phyloP scores from a whole-genome alignment of 2,329 filamentous ascomycete genomes.

The Beauveria varroae region DNA sequence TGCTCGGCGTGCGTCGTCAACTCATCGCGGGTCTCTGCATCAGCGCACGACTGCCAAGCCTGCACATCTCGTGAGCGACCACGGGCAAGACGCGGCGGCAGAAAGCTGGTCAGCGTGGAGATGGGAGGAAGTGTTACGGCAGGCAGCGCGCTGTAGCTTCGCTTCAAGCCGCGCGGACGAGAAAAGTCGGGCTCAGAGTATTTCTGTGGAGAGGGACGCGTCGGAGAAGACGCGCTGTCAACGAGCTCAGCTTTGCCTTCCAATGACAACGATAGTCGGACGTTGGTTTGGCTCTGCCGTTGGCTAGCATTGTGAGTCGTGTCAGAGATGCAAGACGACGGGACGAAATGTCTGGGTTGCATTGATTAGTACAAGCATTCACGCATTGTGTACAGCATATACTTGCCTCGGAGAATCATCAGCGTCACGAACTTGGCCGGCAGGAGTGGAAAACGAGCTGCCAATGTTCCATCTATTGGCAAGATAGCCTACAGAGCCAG shows the following conservation, averaged over 20 bases:
- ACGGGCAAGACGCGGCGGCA: slow-evolving; percentile 50
- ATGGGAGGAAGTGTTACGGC: slow-evolving; percentile 51
- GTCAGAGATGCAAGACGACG: slow-evolving; percentile 33
- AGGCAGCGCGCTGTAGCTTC: slow-evolving; percentile 63
- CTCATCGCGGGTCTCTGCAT: slow-evolving; percentile 70
- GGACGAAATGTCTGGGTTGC: slow-evolving; percentile 34
- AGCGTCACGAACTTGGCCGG: slow-evolving; percentile 28
- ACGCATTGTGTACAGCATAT: not conserved
- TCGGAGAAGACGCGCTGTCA: slow-evolving; percentile 42
- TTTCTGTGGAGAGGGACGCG: slow-evolving; percentile 54
- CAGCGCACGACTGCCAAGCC: slow-evolving; percentile 86
- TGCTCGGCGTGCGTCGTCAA: slow-evolving; percentile 75
- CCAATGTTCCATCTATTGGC: slow-evolving; percentile 50
- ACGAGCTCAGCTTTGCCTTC: slow-evolving; percentile 89
- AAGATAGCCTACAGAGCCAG: slow-evolving; percentile 41
- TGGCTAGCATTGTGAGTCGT: slow-evolving; percentile 28
- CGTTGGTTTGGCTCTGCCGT: slow-evolving; percentile 38
- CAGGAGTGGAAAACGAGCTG: slow-evolving; percentile 44
- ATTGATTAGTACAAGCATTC: not conserved
- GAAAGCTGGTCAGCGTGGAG: slow-evolving; percentile 42
- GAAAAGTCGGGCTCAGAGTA: slow-evolving; percentile 39
- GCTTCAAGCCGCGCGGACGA: slow-evolving; percentile 49
- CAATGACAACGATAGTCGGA: slow-evolving; percentile 75
- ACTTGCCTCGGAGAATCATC: slow-evolving; percentile 42
- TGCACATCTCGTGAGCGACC: slow-evolving; percentile 81